Base-by-base conservation (phyloP, 768 basidiomycete species). In the Boletus edulis region DNA sequence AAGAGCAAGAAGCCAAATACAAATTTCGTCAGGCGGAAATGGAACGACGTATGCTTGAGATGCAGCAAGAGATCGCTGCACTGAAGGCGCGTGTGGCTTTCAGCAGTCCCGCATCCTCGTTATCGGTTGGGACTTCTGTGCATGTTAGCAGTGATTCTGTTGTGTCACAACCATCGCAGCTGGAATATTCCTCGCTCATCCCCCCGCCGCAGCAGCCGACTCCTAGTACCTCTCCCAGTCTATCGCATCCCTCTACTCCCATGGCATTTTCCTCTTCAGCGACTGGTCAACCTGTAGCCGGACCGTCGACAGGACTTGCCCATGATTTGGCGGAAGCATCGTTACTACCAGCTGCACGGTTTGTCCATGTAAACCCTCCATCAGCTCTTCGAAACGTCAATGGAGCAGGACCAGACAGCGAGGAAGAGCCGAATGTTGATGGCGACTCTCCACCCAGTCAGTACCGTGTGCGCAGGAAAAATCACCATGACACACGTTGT, bases 401-500 rank as follows among this genome's bases (percentile, higher is more conserved):
- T 52, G 75, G 73, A 51, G 65, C 72, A 14, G 65, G 62, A 32
- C 59, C 71, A 6, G 73, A 73, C 3, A 76, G 69, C 40, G 77
- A 74, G 31, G 74, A 73, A n/a, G 73, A 72, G 46, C 66, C 57
- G 3, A 69, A 66, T 52, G 70, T 62, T 18, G 74, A 66, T 41
- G 75, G 73, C 17, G 73, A 67, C 11, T 73, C 72, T 17, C 67
- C 72, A 10, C 56, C 61, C 8, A 55, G 60, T 10, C 67, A 62
- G 20, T 72, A 67, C 4, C 78, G 73, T 1, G 49, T 67, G 38
- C 79, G 78, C 56, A 76, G 87, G 22, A 66, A 62, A 18, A 86
- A 79, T 57, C 82, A 85, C 49, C 86, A 85, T 58, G 87, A 88
- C 67, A 81, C 65, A 40, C 79, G 82, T 12, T 83, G 81, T 68